A percentile compares a stretch with the other conserved stretches of the same genome.
These are phyloP conservation scores for Colletotrichum trifolii DNA, from an alignment of 2,329 filamentous ascomycete genomes.

Conservation along the genomic window DNA sequence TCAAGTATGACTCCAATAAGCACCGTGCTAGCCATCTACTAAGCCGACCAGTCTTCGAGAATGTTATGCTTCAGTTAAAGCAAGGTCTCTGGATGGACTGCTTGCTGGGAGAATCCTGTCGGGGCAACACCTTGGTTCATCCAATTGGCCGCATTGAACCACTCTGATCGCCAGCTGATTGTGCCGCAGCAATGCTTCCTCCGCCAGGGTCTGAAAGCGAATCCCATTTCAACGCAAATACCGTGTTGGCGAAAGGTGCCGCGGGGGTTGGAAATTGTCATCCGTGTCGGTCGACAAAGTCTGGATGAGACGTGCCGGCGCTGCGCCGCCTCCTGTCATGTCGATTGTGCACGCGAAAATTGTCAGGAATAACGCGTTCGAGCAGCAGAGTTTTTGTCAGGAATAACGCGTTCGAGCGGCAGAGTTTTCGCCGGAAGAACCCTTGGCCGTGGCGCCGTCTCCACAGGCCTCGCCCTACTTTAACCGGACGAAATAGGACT, in stretches of 20 bases:
- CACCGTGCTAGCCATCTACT: too few relatives aligned
- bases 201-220: neutral
- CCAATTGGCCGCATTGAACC: constrained; percentile 16
- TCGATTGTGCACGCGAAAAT: neutral
- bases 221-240: constrained; percentile 9
- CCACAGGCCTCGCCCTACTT: too few relatives aligned
- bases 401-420: too few relatives aligned
- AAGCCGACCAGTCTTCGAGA: too few relatives aligned
- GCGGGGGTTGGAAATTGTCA: neutral
- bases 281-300: neutral
- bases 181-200: constrained; percentile 8
- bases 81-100: constrained; percentile 9
- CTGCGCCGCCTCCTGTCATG: constrained; percentile 24
- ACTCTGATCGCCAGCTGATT: constrained; percentile 5
- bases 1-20: too few relatives aligned
- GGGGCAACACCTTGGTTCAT: constrained; percentile 5
- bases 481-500: too few relatives aligned
- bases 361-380: too few relatives aligned
- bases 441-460: too few relatives aligned
- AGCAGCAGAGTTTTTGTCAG: too few relatives aligned
- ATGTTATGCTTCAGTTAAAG: too few relatives aligned
- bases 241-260: constrained; percentile 5
- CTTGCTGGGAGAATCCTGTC: constrained; percentile 17
- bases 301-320: constrained; percentile 3
- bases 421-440: too few relatives aligned